A percentile compares a stretch with the other conserved stretches of the same genome.
Conservation (phyloP, 441 rosid genomes). For the Geranium incanum region DNA sequence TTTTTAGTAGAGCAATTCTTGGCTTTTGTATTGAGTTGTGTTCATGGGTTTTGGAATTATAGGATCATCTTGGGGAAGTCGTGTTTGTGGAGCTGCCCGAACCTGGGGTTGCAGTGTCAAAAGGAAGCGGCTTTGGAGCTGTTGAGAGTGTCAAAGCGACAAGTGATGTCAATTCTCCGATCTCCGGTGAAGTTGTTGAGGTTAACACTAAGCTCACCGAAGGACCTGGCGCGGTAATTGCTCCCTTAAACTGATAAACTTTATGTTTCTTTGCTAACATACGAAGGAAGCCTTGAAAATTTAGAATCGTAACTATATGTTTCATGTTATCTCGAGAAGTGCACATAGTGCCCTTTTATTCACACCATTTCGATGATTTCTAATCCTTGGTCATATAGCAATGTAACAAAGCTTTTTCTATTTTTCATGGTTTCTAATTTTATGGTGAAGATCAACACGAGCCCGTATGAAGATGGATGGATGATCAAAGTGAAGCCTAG, state of each 20-base stretch:
- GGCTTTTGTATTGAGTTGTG: not conserved
- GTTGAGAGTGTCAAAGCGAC: constrained; percentile 97
- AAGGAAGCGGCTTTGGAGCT: constrained; percentile 72
- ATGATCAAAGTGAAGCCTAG: constrained; percentile 94
- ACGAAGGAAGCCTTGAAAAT: too few relatives aligned
- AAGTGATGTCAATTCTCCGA: constrained; percentile 76
- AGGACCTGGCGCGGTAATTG: constrained; percentile 66
- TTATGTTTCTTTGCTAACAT: too few relatives aligned
- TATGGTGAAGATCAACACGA: constrained; percentile 58
- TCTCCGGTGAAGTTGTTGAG: constrained; percentile 79
- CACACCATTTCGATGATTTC: too few relatives aligned
- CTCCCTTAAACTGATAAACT: not conserved
- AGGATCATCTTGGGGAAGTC: constrained; percentile 92
- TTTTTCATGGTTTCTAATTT: not conserved
- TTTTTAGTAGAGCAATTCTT: too few relatives aligned
- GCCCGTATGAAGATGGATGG: constrained; percentile 92
- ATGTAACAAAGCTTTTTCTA: too few relatives aligned
- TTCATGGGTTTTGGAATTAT: constrained; percentile 4
- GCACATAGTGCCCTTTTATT: too few relatives aligned
- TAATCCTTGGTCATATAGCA: too few relatives aligned
- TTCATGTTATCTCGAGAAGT: too few relatives aligned
- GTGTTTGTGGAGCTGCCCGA: constrained; percentile 92
- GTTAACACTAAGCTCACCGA: constrained; percentile 65
- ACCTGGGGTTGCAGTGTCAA: constrained; percentile 36
- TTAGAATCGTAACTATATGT: too few relatives aligned